phyloP scores from a whole-genome alignment of 805 yeast genomes.

The Wickerhamomyces canadensis region DNA sequence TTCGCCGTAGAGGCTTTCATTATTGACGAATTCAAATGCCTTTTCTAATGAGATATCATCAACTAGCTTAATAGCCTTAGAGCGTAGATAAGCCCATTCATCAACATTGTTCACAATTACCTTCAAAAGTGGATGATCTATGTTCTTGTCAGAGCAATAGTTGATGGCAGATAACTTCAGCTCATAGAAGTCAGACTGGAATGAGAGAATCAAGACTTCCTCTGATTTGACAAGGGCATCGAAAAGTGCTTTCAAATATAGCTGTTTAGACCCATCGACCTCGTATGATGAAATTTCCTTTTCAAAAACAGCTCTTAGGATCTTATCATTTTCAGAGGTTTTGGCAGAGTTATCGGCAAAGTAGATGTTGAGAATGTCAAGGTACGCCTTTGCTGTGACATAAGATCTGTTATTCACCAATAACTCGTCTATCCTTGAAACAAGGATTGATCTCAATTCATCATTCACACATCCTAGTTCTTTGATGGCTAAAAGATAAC shows the following conservation, averaged over 20 bases:
- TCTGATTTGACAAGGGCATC: constrained; percentile 21
- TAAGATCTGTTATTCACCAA: constrained; percentile 25
- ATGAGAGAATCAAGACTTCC: constrained; percentile 27
- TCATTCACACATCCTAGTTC: constrained; percentile 22
- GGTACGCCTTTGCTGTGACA: constrained; percentile 29
- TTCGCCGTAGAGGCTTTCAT: constrained; percentile 34
- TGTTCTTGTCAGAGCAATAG: constrained; percentile 18
- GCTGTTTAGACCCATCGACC: constrained; percentile 46
- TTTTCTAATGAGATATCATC: constrained; percentile 19
- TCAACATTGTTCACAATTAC: constrained; percentile 20
- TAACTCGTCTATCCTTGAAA: constrained; percentile 6
- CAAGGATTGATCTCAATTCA: constrained; percentile 5
- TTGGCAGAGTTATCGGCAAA: too few species aligned
- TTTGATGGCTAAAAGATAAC: constrained; percentile 45
- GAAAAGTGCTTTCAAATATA: constrained; percentile 33
- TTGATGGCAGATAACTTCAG: constrained; percentile 39
- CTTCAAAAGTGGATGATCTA: constrained; percentile 7
- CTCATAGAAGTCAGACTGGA: constrained; percentile 37
- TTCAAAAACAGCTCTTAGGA: neutral
- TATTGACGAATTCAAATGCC: constrained; percentile 25
- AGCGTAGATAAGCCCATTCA: constrained; percentile 40
- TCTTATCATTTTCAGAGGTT: neutral
- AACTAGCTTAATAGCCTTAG: constrained; percentile 28
- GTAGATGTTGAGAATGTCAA: constrained; percentile 20
- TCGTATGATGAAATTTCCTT: constrained; percentile 20